Percentiles rank a stretch among this genome's conserved stretches.
These are phyloP conservation scores for Closterium sp. DNA, from an alignment of 139 green algal genomes.

Conservation along the genomic window DNA sequence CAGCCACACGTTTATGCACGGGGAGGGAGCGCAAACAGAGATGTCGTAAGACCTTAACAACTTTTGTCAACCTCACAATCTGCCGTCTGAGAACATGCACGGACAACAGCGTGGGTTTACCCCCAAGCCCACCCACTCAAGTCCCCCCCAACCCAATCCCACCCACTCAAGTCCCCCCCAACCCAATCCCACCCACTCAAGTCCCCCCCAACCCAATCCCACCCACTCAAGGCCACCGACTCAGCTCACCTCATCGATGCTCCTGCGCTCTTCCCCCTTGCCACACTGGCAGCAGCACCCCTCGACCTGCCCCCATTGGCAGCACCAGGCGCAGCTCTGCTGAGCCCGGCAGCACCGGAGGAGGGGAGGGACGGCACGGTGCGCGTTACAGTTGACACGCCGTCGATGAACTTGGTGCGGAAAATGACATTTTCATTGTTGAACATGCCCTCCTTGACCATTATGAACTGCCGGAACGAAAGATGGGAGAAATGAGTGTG, in stretches of 20 bases:
- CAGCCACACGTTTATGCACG: neutral
- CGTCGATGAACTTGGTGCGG: constrained; percentile 96
- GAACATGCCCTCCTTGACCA: constrained; percentile 99
- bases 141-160: no score
- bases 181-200: no score
- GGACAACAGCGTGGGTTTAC: no score
- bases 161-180: no score
- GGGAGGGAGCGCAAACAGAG: no score
- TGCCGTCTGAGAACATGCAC: no score
- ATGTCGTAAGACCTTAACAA: no score
- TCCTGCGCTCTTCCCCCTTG: neutral
- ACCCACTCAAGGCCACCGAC: neutral
- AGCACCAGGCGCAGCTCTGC: neutral
- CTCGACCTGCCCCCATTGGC: neutral
- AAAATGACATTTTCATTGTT: constrained; percentile 99
- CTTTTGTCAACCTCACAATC: no score
- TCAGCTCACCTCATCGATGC: neutral
- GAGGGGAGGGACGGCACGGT: constrained; percentile 49
- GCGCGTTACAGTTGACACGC: constrained; percentile 84
- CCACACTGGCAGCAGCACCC: neutral
- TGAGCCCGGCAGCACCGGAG: neutral
- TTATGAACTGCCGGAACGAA: constrained; percentile 66
- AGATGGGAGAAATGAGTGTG: neutral
- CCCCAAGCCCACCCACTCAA: no score
- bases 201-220: no score